phyloP scores from a whole-genome alignment of 192 early-diverging fungal species.

The Coemansia sp. region DNA sequence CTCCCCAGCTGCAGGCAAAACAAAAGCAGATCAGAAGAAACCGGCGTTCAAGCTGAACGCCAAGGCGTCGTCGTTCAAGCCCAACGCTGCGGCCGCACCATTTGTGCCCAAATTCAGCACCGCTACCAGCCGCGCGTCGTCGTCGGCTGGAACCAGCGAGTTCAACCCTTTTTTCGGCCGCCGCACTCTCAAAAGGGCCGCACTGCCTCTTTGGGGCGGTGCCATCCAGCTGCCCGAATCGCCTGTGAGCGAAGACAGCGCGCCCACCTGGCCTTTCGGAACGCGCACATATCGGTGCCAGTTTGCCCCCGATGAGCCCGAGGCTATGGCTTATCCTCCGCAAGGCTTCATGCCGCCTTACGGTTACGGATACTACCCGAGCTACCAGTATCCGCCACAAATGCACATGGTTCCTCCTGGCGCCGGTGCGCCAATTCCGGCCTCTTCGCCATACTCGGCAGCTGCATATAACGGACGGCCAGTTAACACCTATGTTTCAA shows the following conservation, averaged over 20 bases:
- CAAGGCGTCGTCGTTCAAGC: constrained; percentile 75
- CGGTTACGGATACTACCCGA: constrained; percentile 46
- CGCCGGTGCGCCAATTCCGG: constrained; percentile 15
- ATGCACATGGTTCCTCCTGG: constrained; percentile 38
- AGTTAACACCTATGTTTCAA: constrained; percentile 12
- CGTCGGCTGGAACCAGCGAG: constrained; percentile 27
- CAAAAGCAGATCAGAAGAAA: constrained; percentile 23
- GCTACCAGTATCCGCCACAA: constrained; percentile 43
- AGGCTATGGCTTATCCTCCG: constrained; percentile 38
- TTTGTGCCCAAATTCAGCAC: constrained; percentile 65
- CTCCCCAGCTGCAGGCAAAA: not conserved
- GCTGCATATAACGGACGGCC: constrained; percentile 21
- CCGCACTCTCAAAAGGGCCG: constrained; percentile 31
- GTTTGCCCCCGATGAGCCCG: constrained; percentile 40
- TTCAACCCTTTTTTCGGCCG: constrained; percentile 50
- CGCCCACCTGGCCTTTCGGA: constrained; percentile 51
- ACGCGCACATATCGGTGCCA: constrained; percentile 46
- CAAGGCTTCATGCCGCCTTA: constrained; percentile 44
- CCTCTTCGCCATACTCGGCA: constrained; percentile 22
- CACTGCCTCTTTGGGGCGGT: constrained; percentile 36
- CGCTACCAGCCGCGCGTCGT: constrained; percentile 38
- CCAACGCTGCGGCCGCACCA: constrained; percentile 63
- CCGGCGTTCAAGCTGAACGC: constrained; percentile 65
- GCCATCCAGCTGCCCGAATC: constrained; percentile 20
- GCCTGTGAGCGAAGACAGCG: constrained; percentile 8